phyloP scores from a whole-genome alignment of 2,329 filamentous ascomycete genomes.

The Neoascochyta sp. region DNA sequence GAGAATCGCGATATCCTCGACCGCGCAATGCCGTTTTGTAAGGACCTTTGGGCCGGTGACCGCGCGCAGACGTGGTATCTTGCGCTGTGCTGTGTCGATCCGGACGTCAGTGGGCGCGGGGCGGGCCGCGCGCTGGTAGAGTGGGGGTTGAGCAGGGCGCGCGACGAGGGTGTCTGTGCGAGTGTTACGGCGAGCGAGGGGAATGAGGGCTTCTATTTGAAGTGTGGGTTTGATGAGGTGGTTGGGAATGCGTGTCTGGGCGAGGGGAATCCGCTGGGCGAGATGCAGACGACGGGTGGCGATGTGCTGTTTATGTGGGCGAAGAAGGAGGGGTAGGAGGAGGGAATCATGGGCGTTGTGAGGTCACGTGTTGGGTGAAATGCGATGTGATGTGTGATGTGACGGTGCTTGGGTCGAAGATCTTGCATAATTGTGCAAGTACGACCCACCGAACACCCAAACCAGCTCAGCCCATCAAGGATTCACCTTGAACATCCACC shows the following conservation, averaged over 20 bases:
- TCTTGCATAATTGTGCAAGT: too few species aligned
- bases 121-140: slow-evolving; percentile 40
- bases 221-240: slow-evolving; percentile 34
- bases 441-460: too few species aligned
- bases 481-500: slow-evolving; percentile 24
- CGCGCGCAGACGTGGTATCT: slow-evolving; percentile 41
- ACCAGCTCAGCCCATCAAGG: too few species aligned
- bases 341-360: too few species aligned
- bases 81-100: slow-evolving; percentile 39
- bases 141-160: slow-evolving; percentile 42
- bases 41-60: slow-evolving; percentile 17
- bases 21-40: slow-evolving; percentile 9
- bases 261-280: slow-evolving; percentile 28
- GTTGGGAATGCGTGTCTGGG: slow-evolving; percentile 34
- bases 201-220: slow-evolving; percentile 43
- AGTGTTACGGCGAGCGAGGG: slow-evolving; percentile 40
- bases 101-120: slow-evolving; percentile 38
- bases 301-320: slow-evolving; percentile 33
- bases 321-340: slow-evolving; percentile 1
- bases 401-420: too few species aligned
- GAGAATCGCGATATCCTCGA: slow-evolving; percentile 11
- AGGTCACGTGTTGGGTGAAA: too few species aligned
- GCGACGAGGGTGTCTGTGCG: slow-evolving; percentile 38
- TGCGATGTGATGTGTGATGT: too few species aligned
- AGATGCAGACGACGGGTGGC: slow-evolving; percentile 26